A percentile compares a stretch with the other conserved stretches of the same genome.
phyloP scores from a whole-genome alignment of 177 flowering plant genomes.

The Vitis hybrid region DNA sequence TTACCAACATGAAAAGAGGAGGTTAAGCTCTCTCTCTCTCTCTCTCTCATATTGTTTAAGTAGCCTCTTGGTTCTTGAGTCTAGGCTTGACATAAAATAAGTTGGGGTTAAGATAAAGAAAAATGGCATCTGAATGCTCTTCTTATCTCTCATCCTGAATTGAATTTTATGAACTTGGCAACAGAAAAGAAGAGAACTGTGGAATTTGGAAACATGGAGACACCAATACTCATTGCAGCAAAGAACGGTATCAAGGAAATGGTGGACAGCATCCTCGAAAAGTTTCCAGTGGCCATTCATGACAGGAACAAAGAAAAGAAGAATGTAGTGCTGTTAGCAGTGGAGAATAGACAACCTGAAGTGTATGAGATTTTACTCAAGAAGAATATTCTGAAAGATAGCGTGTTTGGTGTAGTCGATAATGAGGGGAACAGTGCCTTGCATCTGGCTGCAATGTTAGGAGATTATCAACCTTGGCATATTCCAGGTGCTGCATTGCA shows the following conservation, averaged over 20 bases:
- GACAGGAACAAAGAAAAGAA: conserved; percentile 27
- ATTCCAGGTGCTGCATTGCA: conserved; percentile 46
- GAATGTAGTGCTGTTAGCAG: conserved; percentile 24
- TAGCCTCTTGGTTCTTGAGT: too few relatives aligned
- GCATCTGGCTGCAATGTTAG: conserved; percentile 36
- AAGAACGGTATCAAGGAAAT: conserved; percentile 38
- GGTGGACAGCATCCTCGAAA: conserved; percentile 32
- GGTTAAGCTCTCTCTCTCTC: too few relatives aligned
- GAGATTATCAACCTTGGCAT: conserved; percentile 35
- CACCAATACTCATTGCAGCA: conserved; percentile 38
- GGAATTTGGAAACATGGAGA: conserved; percentile 8
- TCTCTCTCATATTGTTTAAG: too few relatives aligned
- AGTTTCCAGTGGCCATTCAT: conserved; percentile 34
- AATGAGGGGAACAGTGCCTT: conserved; percentile 28
- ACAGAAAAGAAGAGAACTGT: too few relatives aligned
- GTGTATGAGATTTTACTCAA: conserved; percentile 16
- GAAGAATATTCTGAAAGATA: conserved; percentile 12
- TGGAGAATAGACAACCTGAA: conserved; percentile 29
- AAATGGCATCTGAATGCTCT: too few relatives aligned
- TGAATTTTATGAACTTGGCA: neutral
- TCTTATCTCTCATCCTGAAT: too few relatives aligned
- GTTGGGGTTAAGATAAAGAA: too few relatives aligned
- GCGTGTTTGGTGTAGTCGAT: conserved; percentile 20
- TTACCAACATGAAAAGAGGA: too few relatives aligned
- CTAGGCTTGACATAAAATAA: too few relatives aligned